Base-by-base conservation (phyloP, 2,329 filamentous ascomycete species). In the Myriosclerotinia scirpicola region DNA sequence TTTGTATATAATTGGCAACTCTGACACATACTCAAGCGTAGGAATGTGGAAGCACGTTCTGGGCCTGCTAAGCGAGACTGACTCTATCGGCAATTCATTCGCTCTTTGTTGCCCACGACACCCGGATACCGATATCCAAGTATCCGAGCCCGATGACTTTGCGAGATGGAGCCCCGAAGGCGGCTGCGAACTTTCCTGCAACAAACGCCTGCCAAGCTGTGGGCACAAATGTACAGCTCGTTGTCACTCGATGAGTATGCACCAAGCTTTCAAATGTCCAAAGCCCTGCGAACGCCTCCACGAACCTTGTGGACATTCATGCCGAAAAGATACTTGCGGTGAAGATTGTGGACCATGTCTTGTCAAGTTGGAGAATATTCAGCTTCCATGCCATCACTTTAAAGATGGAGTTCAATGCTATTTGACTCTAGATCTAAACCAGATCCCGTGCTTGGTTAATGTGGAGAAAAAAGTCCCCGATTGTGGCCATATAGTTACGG, bases 1-100 rank as follows among this genome's bases (percentile, higher is more conserved):
- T 0, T 86, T 92, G 82, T 90, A 88, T 72, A 79, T 93, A 22
- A 86, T 93, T 44, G 88, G 90, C 1, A 89, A 92, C 71, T 73
- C 85, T 0, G 75, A 83, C 0, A 91, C 87, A 0, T 88, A 83
- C 40, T 73, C 73, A 0, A 76, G 80, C 26, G 80, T 91, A 0
- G 73, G 76, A 0, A 91, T 91, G 87, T 92, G 89, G 89, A 72
- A 75, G 0, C 71, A 84, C 0, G 85, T 91, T 0, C 75, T 88
- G 11, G 67, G 77, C 0, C 83, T 88, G 30, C 76, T 93, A 0
- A 67, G 77, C 11, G 70, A 71, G 0, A 73, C 76, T 0, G 78
- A 77, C 2, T 83, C 81, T 46, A 71, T 90, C 4, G 87, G 87
- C 0, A 71, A 72, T 0, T 67, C 70, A 0, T 75, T 91, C 1